These are phyloP conservation scores for Microsporum canis DNA, from an alignment of 2,329 filamentous ascomycete genomes.

Conservation along the genomic window DNA sequence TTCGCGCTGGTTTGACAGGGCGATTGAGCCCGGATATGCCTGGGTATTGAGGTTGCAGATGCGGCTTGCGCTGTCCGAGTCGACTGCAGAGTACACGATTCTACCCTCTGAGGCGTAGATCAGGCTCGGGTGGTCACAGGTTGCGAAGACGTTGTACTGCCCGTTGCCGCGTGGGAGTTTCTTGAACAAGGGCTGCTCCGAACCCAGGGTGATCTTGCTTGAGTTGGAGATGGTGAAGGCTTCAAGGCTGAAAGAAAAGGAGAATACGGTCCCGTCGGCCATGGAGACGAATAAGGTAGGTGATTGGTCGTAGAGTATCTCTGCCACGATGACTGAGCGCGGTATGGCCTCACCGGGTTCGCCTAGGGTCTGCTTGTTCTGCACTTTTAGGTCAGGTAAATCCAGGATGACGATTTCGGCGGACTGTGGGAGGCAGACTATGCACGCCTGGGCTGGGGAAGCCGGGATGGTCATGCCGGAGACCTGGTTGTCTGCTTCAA, in stretches of 20 bases:
- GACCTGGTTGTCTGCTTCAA: conserved; percentile 61
- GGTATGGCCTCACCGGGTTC: conserved; percentile 66
- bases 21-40: conserved; percentile 68
- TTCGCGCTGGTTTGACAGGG: conserved; percentile 64
- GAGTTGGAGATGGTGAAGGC: conserved; percentile 56
- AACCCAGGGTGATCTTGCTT: conserved; percentile 76
- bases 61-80: conserved; percentile 69
- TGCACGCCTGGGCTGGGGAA: conserved; percentile 52
- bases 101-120: conserved; percentile 84
- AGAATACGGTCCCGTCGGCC: conserved; percentile 84
- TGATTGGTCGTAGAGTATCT: conserved; percentile 54
- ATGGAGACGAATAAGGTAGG: conserved; percentile 80
- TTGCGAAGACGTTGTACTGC: conserved; percentile 75
- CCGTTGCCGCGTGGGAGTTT: conserved; percentile 57
- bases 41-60: conserved; percentile 74
- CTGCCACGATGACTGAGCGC: conserved; percentile 66
- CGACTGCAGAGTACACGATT: conserved; percentile 86
- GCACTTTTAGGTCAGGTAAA: conserved; percentile 52
- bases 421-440: conserved; percentile 81
- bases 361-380: conserved; percentile 53
- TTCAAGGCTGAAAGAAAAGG: conserved; percentile 57
- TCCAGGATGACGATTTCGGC: conserved; percentile 65
- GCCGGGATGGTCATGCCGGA: conserved; percentile 70
- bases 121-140: conserved; percentile 84
- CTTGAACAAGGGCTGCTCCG: conserved; percentile 71